Conservation (phyloP, 345 rosid species). For the Gossypium turneri region DNA sequence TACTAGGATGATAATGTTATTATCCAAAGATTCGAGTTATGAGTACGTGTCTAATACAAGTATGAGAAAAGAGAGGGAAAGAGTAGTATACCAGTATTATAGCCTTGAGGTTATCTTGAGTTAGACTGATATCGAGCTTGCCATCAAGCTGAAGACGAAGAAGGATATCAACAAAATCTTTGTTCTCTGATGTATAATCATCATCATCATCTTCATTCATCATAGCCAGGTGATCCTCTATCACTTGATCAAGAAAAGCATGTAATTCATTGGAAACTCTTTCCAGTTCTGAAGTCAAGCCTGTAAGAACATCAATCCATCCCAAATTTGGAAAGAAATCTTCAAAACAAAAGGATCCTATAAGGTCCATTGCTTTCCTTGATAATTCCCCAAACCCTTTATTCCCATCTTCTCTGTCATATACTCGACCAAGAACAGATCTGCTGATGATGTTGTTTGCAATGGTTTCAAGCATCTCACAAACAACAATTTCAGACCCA, state of each 20-base stretch:
- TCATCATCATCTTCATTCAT: not conserved
- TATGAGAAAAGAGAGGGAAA: not conserved
- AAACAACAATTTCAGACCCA: not conserved
- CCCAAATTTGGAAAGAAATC: constrained; percentile 1
- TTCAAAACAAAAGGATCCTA: not conserved
- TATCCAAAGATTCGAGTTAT: not conserved
- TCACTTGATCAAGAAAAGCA: constrained; percentile 14
- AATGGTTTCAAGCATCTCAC: not conserved
- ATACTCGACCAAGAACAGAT: not conserved
- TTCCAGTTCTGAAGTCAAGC: not conserved
- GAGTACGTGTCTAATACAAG: not conserved
- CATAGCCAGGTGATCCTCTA: constrained; percentile 7
- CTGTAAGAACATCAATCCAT: not conserved
- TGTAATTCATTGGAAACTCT: not conserved
- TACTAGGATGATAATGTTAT: not conserved
- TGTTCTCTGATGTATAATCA: not conserved
- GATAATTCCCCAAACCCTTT: constrained; percentile 5
- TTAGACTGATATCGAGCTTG: not conserved
- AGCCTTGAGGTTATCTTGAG: constrained; percentile 10
- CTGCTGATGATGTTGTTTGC: not conserved
- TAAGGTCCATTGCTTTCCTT: not conserved
- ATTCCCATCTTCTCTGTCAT: constrained; percentile 2
- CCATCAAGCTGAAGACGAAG: constrained; percentile 7
- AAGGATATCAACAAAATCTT: constrained; percentile 9
- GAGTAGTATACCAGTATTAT: constrained; percentile 2